A percentile compares a stretch with the other conserved stretches of the same genome.
Evolutionary conservation across 2,329 filamentous ascomycete species (phyloP).

Genomic region (Ilyonectria mors-panacis): DNA sequence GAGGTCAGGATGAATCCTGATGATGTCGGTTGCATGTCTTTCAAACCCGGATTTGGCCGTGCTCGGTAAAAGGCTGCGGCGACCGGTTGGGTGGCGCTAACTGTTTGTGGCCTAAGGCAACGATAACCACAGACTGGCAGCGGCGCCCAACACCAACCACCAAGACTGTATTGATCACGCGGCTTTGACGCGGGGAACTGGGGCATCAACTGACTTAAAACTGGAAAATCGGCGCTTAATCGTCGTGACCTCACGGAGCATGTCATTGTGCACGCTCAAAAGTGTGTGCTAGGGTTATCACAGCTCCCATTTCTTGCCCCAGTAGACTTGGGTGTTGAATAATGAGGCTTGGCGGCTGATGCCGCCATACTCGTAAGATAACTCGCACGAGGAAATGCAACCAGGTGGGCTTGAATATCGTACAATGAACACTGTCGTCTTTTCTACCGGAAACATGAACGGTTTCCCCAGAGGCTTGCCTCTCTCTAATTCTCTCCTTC

Average conservation of each 20-base stretch:
- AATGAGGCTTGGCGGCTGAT: conserved; percentile 33
- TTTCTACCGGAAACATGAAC: conserved; percentile 34
- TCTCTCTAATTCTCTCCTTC: conserved; percentile 16
- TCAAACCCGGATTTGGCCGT: conserved; percentile 57
- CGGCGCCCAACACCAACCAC: conserved; percentile 19
- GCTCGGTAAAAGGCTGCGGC: conserved; percentile 54
- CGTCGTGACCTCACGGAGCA: conserved; percentile 20
- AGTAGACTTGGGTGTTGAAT: conserved; percentile 15
- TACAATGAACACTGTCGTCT: conserved; percentile 31
- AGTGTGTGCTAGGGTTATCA: neutral
- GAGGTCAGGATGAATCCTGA: conserved; percentile 51
- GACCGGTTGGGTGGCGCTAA: conserved; percentile 45
- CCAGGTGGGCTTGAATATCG: conserved; percentile 28
- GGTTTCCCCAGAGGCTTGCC: conserved; percentile 23
- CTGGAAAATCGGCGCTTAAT: conserved; percentile 24
- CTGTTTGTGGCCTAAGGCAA: conserved; percentile 56
- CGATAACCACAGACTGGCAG: conserved; percentile 44
- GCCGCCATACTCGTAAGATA: conserved; percentile 33
- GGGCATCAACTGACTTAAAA: conserved; percentile 41
- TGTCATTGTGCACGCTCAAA: conserved; percentile 15
- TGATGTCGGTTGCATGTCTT: conserved; percentile 52
- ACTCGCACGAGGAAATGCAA: conserved; percentile 26
- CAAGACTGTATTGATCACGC: conserved; percentile 39
- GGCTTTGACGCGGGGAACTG: conserved; percentile 39
- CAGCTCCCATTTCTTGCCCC: neutral